Conservation (phyloP, 208 protist species). For the Leishmania amazonensis region DNA sequence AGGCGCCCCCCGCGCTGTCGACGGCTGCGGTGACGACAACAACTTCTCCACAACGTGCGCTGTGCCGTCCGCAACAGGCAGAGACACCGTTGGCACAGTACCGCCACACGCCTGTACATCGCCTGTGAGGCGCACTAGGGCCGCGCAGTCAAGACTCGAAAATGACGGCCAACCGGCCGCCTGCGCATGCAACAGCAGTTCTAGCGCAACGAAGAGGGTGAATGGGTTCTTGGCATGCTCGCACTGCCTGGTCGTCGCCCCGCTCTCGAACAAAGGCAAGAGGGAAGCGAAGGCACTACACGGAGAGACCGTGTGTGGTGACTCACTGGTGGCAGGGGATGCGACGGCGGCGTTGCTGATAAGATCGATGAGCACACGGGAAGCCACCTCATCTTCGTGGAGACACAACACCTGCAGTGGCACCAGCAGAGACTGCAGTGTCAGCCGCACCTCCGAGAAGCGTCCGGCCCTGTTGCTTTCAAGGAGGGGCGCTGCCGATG, state of each 20-base stretch:
- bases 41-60: neutral
- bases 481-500: slow-evolving; percentile 25
- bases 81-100: neutral
- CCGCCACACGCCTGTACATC: neutral
- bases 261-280: neutral
- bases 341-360: slow-evolving; percentile 8
- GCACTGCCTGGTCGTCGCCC: neutral
- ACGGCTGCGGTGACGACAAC: neutral
- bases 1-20: neutral
- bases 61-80: neutral
- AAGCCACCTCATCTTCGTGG: slow-evolving; percentile 50
- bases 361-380: slow-evolving; percentile 24
- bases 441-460: slow-evolving; percentile 84
- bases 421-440: slow-evolving; percentile 63
- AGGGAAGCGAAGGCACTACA: neutral
- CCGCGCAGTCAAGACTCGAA: neutral
- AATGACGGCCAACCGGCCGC: neutral
- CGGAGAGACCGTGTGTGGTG: neutral
- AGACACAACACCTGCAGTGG: slow-evolving; percentile 83
- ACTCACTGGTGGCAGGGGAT: neutral
- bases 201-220: neutral
- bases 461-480: slow-evolving; percentile 63
- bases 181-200: neutral
- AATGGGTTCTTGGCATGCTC: neutral
- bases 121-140: slow-evolving; percentile 1